Conservation (phyloP, 2,329 filamentous ascomycete species). For the Alternaria infectoria region DNA sequence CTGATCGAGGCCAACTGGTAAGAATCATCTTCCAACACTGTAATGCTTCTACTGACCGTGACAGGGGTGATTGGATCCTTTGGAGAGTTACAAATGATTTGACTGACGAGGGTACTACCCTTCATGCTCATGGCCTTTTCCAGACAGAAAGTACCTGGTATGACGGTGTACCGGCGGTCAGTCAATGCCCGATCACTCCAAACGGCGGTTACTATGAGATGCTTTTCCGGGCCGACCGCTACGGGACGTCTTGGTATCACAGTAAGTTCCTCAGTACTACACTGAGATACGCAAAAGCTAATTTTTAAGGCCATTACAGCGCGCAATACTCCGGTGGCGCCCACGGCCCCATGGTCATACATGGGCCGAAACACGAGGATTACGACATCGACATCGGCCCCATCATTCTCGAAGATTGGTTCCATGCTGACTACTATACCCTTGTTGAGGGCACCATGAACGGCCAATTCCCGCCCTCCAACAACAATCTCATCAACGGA, state of each 20-base stretch:
- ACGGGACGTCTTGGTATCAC: conserved; percentile 38
- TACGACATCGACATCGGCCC: conserved; percentile 53
- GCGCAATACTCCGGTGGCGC: conserved; percentile 49
- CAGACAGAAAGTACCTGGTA: conserved; percentile 44
- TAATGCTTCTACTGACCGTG: conserved; percentile 1
- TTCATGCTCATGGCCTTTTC: conserved; percentile 45
- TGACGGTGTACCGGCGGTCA: conserved; percentile 45
- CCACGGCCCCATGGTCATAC: conserved; percentile 47
- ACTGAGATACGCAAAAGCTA: conserved; percentile 4
- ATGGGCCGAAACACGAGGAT: conserved; percentile 43
- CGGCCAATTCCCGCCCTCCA: conserved; percentile 25
- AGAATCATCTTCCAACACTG: not conserved
- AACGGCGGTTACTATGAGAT: conserved; percentile 26
- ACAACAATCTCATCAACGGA: conserved; percentile 31
- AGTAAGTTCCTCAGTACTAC: conserved; percentile 27
- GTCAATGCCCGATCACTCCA: conserved; percentile 46
- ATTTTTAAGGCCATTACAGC: conserved; percentile 39
- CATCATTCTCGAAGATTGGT: conserved; percentile 51
- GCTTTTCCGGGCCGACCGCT: conserved; percentile 37
- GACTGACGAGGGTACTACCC: conserved; percentile 41
- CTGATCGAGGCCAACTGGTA: conserved; percentile 41
- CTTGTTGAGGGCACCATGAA: conserved; percentile 38
- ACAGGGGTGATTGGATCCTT: conserved; percentile 38
- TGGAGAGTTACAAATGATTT: conserved; percentile 39
- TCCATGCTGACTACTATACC: conserved; percentile 41